Evolutionary conservation across 176 grass and related monocot species (phyloP), one percentile per base, ranked within the genome.

Genomic region (Bonia amplexicaulis): DNA sequence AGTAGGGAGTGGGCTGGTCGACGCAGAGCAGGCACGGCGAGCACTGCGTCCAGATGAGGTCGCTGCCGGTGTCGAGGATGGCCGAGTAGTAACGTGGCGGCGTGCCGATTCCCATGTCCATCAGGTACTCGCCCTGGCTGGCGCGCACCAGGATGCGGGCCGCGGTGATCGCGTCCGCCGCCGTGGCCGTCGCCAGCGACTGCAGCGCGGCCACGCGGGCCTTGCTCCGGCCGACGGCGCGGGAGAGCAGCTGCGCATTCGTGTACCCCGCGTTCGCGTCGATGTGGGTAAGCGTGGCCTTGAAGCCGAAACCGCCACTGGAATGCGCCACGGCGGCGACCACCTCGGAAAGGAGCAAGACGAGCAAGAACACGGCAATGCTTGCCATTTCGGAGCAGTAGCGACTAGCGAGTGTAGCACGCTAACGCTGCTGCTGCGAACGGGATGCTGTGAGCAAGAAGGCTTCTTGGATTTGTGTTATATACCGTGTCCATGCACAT

Each of bases 1-100:
- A 92, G 83, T 63, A 86, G 31, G 87, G 83, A 27, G 90, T 92
- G 60, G 90, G 86, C 73, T 92, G 90, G 40, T 92, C 90, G 0
- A 86, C 86, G 83, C 90, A 92, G 5, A 89, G 86, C 66, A 93
- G 79, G 86, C 93, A 95, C 39, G 42, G 53, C 53, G 12, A 4
- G 83, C 93, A 96, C 82, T 96, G 93, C 42, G 89, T 96, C 91
- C 93, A 93, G 20, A 80, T 49, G 61, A 96, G 87, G 83, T 92
- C 86, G 46, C 93, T 92, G 23, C 93, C 90, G 2, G 86, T 95
- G 85, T 95, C 89, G 90, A 37, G 53, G 82, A 94, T 90, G 22
- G 92, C 92, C 0, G 94, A 72, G 75, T 82, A 94, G 14, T 75
- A 53, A n/a, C 48, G 82, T 19, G 91, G 42, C 73, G 94, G 94